A percentile compares a stretch with the other conserved stretches of the same genome.
Evolutionary conservation across 2,329 filamentous ascomycete genomes (phyloP).

Genomic region (Penicillium sp.): DNA sequence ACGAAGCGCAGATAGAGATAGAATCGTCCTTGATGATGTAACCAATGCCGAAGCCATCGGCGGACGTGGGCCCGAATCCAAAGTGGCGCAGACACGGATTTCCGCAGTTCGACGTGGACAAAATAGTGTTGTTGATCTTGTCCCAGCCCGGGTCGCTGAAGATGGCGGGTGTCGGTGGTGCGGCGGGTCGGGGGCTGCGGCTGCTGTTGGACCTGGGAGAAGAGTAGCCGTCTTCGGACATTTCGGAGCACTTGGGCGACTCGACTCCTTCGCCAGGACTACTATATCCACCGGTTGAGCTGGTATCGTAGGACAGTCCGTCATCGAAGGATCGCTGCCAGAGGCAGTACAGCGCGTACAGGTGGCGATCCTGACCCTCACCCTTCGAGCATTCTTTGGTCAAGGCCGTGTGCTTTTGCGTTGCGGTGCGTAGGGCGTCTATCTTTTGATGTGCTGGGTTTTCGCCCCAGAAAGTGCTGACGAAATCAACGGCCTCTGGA

Average conservation of each 20-base stretch:
- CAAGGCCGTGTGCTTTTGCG: constrained; percentile 71
- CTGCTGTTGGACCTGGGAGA: constrained; percentile 46
- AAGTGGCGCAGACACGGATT: constrained; percentile 94
- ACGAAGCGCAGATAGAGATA: constrained; percentile 85
- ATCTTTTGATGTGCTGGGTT: constrained; percentile 78
- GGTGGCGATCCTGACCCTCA: constrained; percentile 83
- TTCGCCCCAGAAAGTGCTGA: constrained; percentile 92
- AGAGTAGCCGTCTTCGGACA: constrained; percentile 41
- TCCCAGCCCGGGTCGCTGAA: constrained; percentile 92
- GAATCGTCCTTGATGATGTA: constrained; percentile 97
- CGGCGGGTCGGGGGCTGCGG: constrained; percentile 47
- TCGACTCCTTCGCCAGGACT: constrained; percentile 48
- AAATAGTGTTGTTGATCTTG: constrained; percentile 85
- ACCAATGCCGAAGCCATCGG: constrained; percentile 91
- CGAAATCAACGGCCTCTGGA: constrained; percentile 76
- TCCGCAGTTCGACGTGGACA: constrained; percentile 97
- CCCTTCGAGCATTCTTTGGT: constrained; percentile 86
- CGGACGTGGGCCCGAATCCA: constrained; percentile 90
- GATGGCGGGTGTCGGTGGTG: constrained; percentile 60
- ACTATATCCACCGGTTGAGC: constrained; percentile 61
- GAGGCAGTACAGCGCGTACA: constrained; percentile 90
- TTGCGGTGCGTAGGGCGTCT: constrained; percentile 76
- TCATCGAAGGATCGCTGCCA: constrained; percentile 89
- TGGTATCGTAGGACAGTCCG: constrained; percentile 49
- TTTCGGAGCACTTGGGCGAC: constrained; percentile 34